Evolutionary conservation across 345 rosid genomes (phyloP), one percentile per base, ranked within the genome.

Genomic region (Gossypioides kirkii): DNA sequence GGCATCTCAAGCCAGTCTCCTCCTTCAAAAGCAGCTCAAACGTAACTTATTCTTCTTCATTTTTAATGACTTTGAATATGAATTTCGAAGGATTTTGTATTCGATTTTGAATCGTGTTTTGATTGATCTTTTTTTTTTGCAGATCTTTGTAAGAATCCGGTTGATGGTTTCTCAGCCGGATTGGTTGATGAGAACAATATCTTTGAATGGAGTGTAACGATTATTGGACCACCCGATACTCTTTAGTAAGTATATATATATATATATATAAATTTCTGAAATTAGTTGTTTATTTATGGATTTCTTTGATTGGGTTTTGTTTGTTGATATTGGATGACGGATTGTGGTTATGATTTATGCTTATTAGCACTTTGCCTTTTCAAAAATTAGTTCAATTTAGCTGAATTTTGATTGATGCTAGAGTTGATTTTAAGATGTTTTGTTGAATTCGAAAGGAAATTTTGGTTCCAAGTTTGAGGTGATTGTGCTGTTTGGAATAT

Each of bases 101-200:
- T 68, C 64, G 45, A 53, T 72, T 73, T 59, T 53, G 63, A 55
- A 23, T 38, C 8, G 71, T 41, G 26, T 71, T 77, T 73, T 71
- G 50, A 62, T 74, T 80, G 76, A 74, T 84, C 73, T 28, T 28
- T 28, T 4, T 32, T 32, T 61, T 23, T 45, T 80, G 89, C 92
- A 94, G 98, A 94, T 94, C 98, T 94, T 74, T 94, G 98, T 72
- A 94, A 88, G 86, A 80, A 90, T 71, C 98, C 98, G 4, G 98
- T 94, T 45, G 97, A 93, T 82, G 98, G 98, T 58, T 94, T 92
- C 87, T 92, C 98, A 11, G 97, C 98, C 17, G 98, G 98, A 43
- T 83, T 94, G 86, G 92, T 94, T 25, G 98, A 94, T 59, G 98
- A 94, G 76, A 88, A 56, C 72, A 94, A 94, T 81, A 80, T 94